Percentiles rank a stretch among this genome's conserved stretches.
Conservation (phyloP, 768 basidiomycete genomes). For the Leccinum truebloodii region DNA sequence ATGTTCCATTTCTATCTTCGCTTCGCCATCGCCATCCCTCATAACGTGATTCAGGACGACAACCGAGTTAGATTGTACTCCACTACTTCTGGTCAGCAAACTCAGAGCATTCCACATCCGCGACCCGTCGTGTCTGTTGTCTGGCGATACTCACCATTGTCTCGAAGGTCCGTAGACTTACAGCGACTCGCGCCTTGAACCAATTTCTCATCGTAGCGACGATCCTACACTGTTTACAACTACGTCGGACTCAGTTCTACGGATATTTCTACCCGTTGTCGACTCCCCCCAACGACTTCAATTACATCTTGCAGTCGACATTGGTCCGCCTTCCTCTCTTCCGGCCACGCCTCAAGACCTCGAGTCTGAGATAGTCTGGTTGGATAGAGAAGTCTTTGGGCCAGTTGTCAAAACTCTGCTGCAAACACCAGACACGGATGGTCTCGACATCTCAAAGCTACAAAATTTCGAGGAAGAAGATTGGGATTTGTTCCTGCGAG, state of each 20-base stretch:
- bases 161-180: slow-evolving; percentile 54
- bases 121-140: slow-evolving; percentile 66
- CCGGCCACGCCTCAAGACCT: slow-evolving; percentile 37
- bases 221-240: slow-evolving; percentile 82
- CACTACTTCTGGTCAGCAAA: slow-evolving; percentile 69
- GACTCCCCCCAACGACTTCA: slow-evolving; percentile 85
- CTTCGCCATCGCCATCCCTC: slow-evolving; percentile 2
- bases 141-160: slow-evolving; percentile 72
- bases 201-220: slow-evolving; percentile 45
- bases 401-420: slow-evolving; percentile 47
- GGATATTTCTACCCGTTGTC: slow-evolving; percentile 85
- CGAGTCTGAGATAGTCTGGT: slow-evolving; percentile 61
- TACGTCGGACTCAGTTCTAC: slow-evolving; percentile 77
- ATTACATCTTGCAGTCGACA: slow-evolving; percentile 77
- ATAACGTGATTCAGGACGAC: slow-evolving; percentile 46
- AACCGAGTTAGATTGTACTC: slow-evolving; percentile 64
- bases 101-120: slow-evolving; percentile 71
- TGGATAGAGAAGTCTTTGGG: slow-evolving; percentile 63
- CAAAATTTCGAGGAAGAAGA: slow-evolving; percentile 67
- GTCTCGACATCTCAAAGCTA: slow-evolving; percentile 39
- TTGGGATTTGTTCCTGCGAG: slow-evolving; percentile 79
- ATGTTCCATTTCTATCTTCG: slow-evolving; percentile 28
- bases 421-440: slow-evolving; percentile 27
- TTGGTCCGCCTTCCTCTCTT: slow-evolving; percentile 58
- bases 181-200: slow-evolving; percentile 1